phyloP scores from a whole-genome alignment of 1,139 yeast genomes.

The Nadsonia starkeyi-henricii region DNA sequence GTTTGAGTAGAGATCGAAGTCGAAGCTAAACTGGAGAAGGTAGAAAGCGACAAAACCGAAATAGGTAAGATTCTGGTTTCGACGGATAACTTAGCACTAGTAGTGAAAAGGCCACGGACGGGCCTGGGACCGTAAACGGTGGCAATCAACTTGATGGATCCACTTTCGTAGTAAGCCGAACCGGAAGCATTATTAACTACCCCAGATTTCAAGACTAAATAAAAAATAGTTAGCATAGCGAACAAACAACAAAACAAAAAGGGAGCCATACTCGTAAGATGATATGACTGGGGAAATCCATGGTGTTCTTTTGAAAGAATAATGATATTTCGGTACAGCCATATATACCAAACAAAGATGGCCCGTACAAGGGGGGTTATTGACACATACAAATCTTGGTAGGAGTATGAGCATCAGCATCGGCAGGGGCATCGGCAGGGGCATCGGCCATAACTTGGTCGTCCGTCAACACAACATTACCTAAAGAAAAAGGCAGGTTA shows the following conservation, averaged over 20 bases:
- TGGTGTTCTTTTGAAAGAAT: no score
- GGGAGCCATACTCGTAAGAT: constrained; percentile 14
- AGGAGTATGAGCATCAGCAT: neutral
- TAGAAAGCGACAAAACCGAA: constrained; percentile 15
- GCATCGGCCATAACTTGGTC: neutral
- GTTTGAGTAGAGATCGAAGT: constrained; percentile 16
- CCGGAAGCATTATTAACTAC: constrained; percentile 67
- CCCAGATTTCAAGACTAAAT: constrained; percentile 32
- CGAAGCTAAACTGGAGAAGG: constrained; percentile 6
- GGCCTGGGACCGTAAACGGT: constrained; percentile 87
- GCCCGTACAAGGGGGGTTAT: constrained; percentile 2
- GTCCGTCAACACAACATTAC: neutral
- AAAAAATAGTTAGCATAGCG: constrained; percentile 19
- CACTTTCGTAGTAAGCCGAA: constrained; percentile 64
- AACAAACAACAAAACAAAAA: constrained; percentile 7
- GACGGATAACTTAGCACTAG: constrained; percentile 54
- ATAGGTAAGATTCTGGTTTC: constrained; percentile 48
- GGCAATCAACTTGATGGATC: constrained; percentile 46
- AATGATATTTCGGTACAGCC: no score
- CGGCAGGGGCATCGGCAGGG: neutral
- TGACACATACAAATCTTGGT: constrained; percentile 2
- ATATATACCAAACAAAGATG: constrained; percentile 2
- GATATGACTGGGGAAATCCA: no score
- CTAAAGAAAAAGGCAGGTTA: constrained; percentile 14
- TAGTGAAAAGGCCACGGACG: constrained; percentile 58